Percentiles rank a stretch among this genome's conserved stretches.
phyloP scores from a whole-genome alignment of 371 early-diverging fungal species.

The Haplosporangium sp. region DNA sequence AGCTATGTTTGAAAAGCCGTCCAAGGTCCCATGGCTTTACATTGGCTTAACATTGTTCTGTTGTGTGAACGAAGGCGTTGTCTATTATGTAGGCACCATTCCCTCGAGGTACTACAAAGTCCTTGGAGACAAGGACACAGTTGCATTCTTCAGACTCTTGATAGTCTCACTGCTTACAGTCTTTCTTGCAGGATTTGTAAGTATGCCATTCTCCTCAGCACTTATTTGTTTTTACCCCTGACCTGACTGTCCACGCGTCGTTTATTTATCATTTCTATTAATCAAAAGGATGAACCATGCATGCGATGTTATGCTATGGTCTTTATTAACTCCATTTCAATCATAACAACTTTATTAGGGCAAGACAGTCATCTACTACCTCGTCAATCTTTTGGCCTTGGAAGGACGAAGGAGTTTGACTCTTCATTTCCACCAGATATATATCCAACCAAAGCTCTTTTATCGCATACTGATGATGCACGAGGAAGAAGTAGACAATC shows the following conservation, averaged over 20 bases:
- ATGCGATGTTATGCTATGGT: neutral
- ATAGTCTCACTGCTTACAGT: slow-evolving; percentile 65
- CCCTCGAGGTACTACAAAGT: slow-evolving; percentile 80
- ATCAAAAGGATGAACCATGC: neutral
- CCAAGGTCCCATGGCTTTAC: slow-evolving; percentile 60
- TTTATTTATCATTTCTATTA: neutral
- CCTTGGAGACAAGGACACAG: slow-evolving; percentile 68
- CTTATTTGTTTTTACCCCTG: neutral
- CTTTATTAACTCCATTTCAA: too few species aligned
- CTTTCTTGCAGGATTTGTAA: slow-evolving; percentile 66
- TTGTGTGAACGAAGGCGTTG: slow-evolving; percentile 66
- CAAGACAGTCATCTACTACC: slow-evolving; percentile 66
- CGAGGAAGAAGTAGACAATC: slow-evolving; percentile 72
- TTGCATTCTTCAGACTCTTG: slow-evolving; percentile 67
- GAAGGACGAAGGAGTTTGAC: slow-evolving; percentile 69
- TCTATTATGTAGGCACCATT: slow-evolving; percentile 78
- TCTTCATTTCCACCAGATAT: slow-evolving; percentile 67
- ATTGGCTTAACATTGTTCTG: slow-evolving; percentile 58
- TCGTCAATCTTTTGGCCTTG: slow-evolving; percentile 69
- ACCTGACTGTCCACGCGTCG: neutral
- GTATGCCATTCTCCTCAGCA: too few species aligned
- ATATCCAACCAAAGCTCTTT: slow-evolving; percentile 68
- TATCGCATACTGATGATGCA: slow-evolving; percentile 69
- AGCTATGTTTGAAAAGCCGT: slow-evolving; percentile 57
- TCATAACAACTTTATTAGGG: too few species aligned